A percentile compares a stretch with the other conserved stretches of the same genome.
These are phyloP conservation scores for Naganishia vishniacii DNA, from an alignment of 768 basidiomycete species.

Conservation along the genomic window DNA sequence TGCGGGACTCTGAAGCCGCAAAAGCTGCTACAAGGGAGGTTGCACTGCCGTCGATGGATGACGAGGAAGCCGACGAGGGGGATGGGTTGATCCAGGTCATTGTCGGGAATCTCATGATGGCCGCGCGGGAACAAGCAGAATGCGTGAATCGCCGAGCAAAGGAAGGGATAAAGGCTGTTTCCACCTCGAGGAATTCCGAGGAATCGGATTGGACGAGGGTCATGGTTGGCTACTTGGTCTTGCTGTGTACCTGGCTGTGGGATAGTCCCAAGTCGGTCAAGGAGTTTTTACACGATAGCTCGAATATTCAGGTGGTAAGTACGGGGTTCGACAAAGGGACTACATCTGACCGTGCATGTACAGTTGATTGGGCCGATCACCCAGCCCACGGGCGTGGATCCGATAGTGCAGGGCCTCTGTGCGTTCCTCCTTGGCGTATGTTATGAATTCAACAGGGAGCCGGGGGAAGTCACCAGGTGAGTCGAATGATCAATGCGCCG, in stretches of 20 bases:
- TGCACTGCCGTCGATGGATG: conserved; percentile 37
- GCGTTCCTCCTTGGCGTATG: conserved; percentile 86
- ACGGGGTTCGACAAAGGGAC: not conserved
- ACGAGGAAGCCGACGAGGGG: conserved; percentile 48
- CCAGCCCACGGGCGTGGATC: conserved; percentile 77
- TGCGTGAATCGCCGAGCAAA: conserved; percentile 56
- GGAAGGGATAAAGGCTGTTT: conserved; percentile 47
- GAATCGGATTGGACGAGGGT: conserved; percentile 84
- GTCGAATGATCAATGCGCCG: conserved; percentile 28
- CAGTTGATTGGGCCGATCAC: conserved; percentile 94
- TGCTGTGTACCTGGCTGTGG: conserved; percentile 92
- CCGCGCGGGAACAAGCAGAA: conserved; percentile 60
- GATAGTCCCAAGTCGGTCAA: conserved; percentile 82
- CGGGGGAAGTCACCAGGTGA: conserved; percentile 89
- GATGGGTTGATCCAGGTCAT: conserved; percentile 76
- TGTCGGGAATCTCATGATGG: conserved; percentile 81
- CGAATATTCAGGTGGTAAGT: conserved; percentile 83
- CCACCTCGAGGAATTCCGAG: conserved; percentile 56
- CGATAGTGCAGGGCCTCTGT: conserved; percentile 79
- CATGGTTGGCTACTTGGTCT: conserved; percentile 73
- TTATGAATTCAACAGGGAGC: conserved; percentile 93
- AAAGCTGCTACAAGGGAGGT: conserved; percentile 51
- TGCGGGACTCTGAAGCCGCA: conserved; percentile 51
- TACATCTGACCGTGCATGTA: not conserved
- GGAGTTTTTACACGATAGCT: conserved; percentile 78